phyloP scores from a whole-genome alignment of 1,139 yeast genomes.

The Zygosaccharomyces pseudobailii region DNA sequence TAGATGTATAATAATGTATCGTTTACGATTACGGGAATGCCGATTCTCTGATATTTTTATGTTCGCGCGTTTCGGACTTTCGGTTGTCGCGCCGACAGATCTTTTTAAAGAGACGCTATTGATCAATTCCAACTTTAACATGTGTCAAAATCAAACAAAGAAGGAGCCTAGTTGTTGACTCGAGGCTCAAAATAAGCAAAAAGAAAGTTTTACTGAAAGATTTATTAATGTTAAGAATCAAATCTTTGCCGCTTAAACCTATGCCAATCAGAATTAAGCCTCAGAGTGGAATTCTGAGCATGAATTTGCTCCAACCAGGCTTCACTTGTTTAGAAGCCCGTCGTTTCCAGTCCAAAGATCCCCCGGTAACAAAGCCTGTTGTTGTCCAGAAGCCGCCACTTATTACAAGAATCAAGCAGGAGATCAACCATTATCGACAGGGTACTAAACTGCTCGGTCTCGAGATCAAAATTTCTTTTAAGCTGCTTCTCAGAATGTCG shows the following conservation, averaged over 20 bases:
- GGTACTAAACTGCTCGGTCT: constrained; percentile 92
- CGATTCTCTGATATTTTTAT: background rate
- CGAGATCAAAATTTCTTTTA: constrained; percentile 80
- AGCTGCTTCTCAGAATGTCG: constrained; percentile 73
- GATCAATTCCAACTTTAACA: background rate
- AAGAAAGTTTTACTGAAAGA: background rate
- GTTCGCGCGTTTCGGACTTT: background rate
- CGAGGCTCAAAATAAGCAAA: background rate
- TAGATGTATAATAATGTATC: background rate
- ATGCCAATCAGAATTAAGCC: background rate
- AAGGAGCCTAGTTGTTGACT: background rate
- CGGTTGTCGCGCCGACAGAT: background rate
- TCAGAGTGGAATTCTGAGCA: background rate
- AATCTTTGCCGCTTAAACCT: background rate
- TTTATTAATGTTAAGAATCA: background rate
- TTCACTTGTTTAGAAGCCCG: background rate
- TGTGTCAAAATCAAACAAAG: background rate
- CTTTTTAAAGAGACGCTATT: background rate
- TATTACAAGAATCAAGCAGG: constrained; percentile 87
- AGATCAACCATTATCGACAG: constrained; percentile 88
- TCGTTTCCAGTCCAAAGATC: background rate
- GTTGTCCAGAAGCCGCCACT: constrained; percentile 36
- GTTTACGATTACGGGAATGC: background rate
- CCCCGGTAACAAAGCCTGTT: background rate
- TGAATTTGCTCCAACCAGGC: background rate